These are phyloP conservation scores for Trichophyton schoenleinii DNA, from an alignment of 2,329 filamentous ascomycete species.

Conservation along the genomic window DNA sequence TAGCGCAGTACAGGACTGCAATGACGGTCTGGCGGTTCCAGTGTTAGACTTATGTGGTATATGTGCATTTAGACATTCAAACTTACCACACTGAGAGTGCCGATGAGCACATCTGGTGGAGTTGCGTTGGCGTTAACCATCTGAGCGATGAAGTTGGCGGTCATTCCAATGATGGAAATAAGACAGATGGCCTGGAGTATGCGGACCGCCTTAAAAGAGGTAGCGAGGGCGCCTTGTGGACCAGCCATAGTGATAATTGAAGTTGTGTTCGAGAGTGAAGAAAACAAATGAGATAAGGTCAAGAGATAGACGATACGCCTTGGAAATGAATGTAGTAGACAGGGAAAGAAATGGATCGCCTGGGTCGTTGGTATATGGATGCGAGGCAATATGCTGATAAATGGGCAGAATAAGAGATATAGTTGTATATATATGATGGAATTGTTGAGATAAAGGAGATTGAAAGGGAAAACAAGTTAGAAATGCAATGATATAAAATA, in stretches of 20 bases:
- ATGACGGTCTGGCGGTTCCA: conserved; percentile 53
- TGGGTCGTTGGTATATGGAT: background rate
- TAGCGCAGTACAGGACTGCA: conserved; percentile 63
- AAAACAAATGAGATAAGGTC: background rate
- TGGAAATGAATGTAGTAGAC: background rate
- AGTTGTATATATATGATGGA: background rate
- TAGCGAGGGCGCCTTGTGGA: conserved; percentile 57
- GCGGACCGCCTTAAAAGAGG: conserved; percentile 64
- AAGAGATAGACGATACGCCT: background rate
- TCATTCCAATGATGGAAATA: conserved; percentile 65
- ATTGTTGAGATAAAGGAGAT: background rate
- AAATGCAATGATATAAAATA: background rate
- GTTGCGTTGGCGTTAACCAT: conserved; percentile 55
- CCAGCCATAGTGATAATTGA: conserved; percentile 35
- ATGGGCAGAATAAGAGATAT: background rate
- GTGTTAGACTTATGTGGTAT: background rate
- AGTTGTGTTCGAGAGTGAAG: background rate
- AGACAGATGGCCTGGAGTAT: conserved; percentile 59
- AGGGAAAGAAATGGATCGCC: background rate
- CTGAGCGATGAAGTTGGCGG: conserved; percentile 66
- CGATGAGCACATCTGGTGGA: conserved; percentile 61
- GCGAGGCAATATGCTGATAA: background rate
- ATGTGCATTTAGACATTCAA: background rate
- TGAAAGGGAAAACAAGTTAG: conserved; percentile 1
- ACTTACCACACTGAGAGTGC: conserved; percentile 67